Base-by-base conservation (phyloP, 352 stramenopile species). In the Phytophthora hibernalis region DNA sequence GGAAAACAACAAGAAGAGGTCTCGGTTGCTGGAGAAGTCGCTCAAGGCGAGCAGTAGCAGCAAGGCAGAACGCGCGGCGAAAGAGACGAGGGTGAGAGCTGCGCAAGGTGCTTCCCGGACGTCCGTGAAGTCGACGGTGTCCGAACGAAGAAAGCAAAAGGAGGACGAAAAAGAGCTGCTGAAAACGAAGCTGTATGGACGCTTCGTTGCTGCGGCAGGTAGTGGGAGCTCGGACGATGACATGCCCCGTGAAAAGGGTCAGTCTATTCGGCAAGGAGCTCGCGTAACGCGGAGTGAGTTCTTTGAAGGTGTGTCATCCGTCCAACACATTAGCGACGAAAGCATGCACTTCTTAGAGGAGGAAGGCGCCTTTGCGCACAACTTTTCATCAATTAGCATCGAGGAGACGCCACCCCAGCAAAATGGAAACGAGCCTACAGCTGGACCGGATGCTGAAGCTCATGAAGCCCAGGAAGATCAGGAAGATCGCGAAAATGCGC, bases 221-320 rank as follows among this genome's bases (percentile, higher is more conserved):
- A 57, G 35, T 54, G 18, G 42, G 6, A 58, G 31, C 38, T 65
- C 63, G 15, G 54, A 61, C 16, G 45, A 67, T 28, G 26, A 67
- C 33, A 68, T 52, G 20, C 22, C 26, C 13, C 9, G 4, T 30
- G n/a, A 57, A 4, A 61, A n/a, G 21, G 30, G 26, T 9, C 18
- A n/a, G 7, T 18, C 31, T 38, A 31, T 13, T 15, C 9, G 24
- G n/a, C 37, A 54, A 60, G n/a, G 37, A 66, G n/a, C 55, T 28
- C 21, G 38, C 20, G 16, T 15, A 16, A 64, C 47, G 20, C 57
- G 28, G 12, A 44, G 15, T 5, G 51, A 47, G 37, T 88, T 83
- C 56, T 92, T 92, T 64, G 84, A 83, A 31, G 78, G 79, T n/a
- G 72, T 92, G 11, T 92, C 84, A 15, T 92, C 84, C 0, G 84